Base-by-base conservation (phyloP, 1,284 basidiomycete species). In the Fistulinella cinereoalba region DNA sequence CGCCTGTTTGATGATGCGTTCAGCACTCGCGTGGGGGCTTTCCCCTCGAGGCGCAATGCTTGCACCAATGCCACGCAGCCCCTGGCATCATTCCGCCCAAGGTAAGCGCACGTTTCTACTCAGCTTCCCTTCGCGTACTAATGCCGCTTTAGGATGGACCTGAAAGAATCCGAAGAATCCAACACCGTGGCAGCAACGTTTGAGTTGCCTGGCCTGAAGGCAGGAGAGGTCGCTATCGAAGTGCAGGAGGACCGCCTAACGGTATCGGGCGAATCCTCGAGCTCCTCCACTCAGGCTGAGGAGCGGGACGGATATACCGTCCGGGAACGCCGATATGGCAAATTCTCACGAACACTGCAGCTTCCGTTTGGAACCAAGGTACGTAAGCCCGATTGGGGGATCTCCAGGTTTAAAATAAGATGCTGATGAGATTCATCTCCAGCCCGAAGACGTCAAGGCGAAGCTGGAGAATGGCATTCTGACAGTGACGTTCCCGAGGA, bases 1-100 rank as follows among this genome's bases (percentile, higher is more conserved):
- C 70, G 70, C 47, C 58, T 77, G 52, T 67, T 76, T 44, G 72
- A 75, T 44, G 69, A 76, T 21, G 62, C 69, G 6, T 64, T 74
- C 49, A 56, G 51, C 19, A 43, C 65, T 27, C 6, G 39, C 57
- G 55, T 46, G 42, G 54, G n/a, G 13, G 31, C 3, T 18, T n/a
- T 3, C 3, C 31, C 3, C 13, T n/a, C 13, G 31, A 16, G 31
- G 31, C n/a, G 5, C 16, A 6, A 13, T 16, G 6, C 25, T 16
- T 16, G 16, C 16, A 16, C 31, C n/a, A 16, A 33, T n/a, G 8
- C 31, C n/a, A n/a, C n/a, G n/a, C 28, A 33, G 16, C 15, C 4
- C n/a, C 15, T 15, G 13, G 31, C 37, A 21, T 8, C 43, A 10
- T 36, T 36, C 19, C 33, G 33, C 15, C 33, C 33, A 36, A 22